A percentile compares a stretch with the other conserved stretches of the same genome.
These are phyloP conservation scores for Punica granatum DNA, from an alignment of 345 rosid species.

Conservation along the genomic window DNA sequence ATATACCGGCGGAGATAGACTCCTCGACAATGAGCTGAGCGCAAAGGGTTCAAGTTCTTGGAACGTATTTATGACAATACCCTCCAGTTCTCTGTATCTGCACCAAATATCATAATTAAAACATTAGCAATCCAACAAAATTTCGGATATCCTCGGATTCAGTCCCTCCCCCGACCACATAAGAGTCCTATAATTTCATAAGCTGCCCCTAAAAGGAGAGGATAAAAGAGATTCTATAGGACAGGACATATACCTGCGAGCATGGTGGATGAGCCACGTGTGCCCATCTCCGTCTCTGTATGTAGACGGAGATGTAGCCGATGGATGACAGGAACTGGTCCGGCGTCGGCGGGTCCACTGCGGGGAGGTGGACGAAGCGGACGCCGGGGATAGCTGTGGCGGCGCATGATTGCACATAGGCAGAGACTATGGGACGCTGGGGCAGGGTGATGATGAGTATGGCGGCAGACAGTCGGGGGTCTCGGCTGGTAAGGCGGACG, in stretches of 20 bases:
- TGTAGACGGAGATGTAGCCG: conserved; percentile 12
- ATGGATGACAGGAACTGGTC: conserved; percentile 16
- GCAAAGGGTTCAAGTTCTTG: conserved; percentile 26
- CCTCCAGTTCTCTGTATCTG: conserved; percentile 9
- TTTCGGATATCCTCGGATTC: too few relatives aligned
- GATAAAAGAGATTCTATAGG: too few relatives aligned
- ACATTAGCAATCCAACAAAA: too few relatives aligned
- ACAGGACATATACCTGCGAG: conserved; percentile 11
- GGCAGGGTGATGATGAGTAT: conserved; percentile 13
- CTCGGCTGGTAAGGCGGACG: conserved; percentile 12
- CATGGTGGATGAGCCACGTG: conserved; percentile 15
- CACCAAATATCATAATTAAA: too few relatives aligned
- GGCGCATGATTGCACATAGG: conserved; percentile 15
- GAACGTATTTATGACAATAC: conserved; percentile 28
- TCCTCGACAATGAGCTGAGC: conserved; percentile 5
- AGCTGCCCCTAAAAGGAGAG: too few relatives aligned
- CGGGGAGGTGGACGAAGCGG: conserved; percentile 23
- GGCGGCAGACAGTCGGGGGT: conserved; percentile 19
- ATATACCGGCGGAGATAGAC: conserved; percentile 15
- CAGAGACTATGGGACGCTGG: conserved; percentile 15
- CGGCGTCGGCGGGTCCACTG: conserved; percentile 15
- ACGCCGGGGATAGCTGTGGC: background rate
- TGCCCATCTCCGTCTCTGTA: conserved; percentile 23
- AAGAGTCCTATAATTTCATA: too few relatives aligned
- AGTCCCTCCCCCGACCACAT: too few relatives aligned